Evolutionary conservation across 2,329 filamentous ascomycete species (phyloP).

Genomic region (Fusarium chuoi): DNA sequence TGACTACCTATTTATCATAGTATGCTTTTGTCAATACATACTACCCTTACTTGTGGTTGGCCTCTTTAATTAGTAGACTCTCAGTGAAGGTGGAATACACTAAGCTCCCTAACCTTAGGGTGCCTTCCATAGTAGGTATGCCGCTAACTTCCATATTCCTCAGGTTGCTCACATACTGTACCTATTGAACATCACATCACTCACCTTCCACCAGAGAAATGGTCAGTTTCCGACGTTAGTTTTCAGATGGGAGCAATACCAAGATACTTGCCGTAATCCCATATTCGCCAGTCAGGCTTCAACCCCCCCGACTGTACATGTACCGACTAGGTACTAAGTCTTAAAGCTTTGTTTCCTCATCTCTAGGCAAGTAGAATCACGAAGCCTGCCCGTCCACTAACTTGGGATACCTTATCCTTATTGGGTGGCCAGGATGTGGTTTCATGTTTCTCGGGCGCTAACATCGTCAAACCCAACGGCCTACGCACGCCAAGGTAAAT

Average conservation of each 20-base stretch:
- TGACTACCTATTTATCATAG: not conserved
- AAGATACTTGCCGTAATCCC: not conserved
- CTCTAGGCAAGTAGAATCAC: not conserved
- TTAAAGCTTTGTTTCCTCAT: not conserved
- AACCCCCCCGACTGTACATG: not conserved
- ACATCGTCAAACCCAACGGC: conserved; percentile 38
- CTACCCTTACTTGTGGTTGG: not conserved
- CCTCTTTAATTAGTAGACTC: not conserved
- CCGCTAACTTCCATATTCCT: not conserved
- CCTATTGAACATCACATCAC: not conserved
- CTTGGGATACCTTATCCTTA: not conserved
- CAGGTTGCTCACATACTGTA: not conserved
- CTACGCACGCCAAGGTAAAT: conserved; percentile 35
- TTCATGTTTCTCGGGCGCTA: conserved; percentile 45
- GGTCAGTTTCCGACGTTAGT: not conserved
- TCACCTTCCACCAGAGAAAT: not conserved
- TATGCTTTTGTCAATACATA: not conserved
- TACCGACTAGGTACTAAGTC: not conserved
- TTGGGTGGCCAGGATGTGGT: conserved; percentile 27
- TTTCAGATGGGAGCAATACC: not conserved
- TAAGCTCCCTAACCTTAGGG: not conserved
- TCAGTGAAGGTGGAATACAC: not conserved
- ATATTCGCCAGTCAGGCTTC: not conserved
- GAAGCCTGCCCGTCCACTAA: not conserved
- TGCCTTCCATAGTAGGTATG: not conserved